A percentile compares a stretch with the other conserved stretches of the same genome.
These are phyloP conservation scores for Phytopythium delawarense DNA, from an alignment of 352 stramenopile species.

Conservation along the genomic window DNA sequence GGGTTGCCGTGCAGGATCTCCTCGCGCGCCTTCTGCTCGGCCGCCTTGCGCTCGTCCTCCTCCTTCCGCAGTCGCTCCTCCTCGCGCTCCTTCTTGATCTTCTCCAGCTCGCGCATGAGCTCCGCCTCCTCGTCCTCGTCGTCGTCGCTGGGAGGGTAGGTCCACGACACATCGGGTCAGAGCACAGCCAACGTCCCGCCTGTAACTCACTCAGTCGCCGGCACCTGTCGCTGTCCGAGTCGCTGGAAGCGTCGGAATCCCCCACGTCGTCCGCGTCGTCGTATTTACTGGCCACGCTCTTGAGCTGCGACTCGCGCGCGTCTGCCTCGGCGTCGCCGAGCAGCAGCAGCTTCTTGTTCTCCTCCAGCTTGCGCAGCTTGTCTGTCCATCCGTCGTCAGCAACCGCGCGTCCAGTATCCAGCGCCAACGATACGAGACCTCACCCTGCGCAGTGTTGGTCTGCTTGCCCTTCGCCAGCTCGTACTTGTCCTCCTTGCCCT, in stretches of 20 bases:
- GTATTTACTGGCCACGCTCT: conserved; percentile 87
- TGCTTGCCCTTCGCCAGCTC: conserved; percentile 71
- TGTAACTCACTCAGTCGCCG: not conserved
- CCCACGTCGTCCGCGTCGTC: conserved; percentile 88
- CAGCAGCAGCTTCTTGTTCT: conserved; percentile 82
- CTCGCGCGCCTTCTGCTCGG: conserved; percentile 85
- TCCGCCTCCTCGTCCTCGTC: conserved; percentile 97
- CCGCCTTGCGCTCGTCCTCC: conserved; percentile 72
- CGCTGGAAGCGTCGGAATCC: conserved; percentile 55
- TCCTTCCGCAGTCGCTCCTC: conserved; percentile 89
- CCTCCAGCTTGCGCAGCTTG: conserved; percentile 63
- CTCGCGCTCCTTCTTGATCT: conserved; percentile 96
- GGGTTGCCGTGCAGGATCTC: conserved; percentile 94
- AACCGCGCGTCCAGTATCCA: not conserved
- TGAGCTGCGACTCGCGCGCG: conserved; percentile 79
- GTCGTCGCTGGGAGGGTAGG: conserved; percentile 31
- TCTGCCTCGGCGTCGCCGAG: conserved; percentile 70
- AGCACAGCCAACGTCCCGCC: not conserved
- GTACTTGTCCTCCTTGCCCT: conserved; percentile 71
- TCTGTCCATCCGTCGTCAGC: conserved; percentile 23
- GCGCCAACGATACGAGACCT: not conserved
- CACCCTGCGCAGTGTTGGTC: conserved; percentile 77
- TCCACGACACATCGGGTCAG: not conserved
- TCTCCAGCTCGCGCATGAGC: conserved; percentile 96
- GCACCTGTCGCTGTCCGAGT: conserved; percentile 74